These are phyloP conservation scores for Dacryopinax spathularia DNA, from an alignment of 768 basidiomycete genomes.

Conservation along the genomic window DNA sequence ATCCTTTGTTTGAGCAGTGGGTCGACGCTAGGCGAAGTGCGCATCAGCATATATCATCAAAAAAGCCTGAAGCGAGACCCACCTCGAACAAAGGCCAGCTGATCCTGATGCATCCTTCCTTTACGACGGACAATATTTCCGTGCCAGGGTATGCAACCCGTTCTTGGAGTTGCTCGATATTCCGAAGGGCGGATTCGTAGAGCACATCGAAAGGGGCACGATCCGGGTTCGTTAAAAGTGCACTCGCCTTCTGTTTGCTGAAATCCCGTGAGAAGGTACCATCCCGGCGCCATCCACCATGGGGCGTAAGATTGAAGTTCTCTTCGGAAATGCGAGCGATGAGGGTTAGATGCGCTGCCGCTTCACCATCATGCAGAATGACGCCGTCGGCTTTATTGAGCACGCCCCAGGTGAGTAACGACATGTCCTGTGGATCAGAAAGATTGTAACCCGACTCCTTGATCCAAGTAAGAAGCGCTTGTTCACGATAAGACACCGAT, in stretches of 20 bases:
- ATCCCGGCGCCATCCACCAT: background rate
- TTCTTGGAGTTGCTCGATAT: background rate
- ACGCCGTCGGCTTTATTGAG: background rate
- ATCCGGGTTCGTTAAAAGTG: background rate
- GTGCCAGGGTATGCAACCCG: background rate
- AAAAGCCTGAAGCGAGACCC: background rate
- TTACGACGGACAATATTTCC: background rate
- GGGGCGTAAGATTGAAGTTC: background rate
- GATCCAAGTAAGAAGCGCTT: background rate
- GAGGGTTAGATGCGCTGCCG: background rate
- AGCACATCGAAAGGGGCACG: background rate
- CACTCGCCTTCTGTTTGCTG: background rate
- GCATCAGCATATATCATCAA: background rate
- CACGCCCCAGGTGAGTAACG: background rate
- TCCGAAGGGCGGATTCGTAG: background rate
- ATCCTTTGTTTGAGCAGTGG: background rate
- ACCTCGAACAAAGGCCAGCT: background rate
- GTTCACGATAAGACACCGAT: no score
- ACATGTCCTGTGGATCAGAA: background rate
- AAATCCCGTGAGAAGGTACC: background rate
- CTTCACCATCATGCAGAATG: background rate
- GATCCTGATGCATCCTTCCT: background rate
- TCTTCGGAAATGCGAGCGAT: background rate
- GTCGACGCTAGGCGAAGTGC: background rate
- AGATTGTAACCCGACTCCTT: background rate